Evolutionary conservation across 176 grass and related monocot genomes (phyloP).

Genomic region (Oryza meridionalis): DNA sequence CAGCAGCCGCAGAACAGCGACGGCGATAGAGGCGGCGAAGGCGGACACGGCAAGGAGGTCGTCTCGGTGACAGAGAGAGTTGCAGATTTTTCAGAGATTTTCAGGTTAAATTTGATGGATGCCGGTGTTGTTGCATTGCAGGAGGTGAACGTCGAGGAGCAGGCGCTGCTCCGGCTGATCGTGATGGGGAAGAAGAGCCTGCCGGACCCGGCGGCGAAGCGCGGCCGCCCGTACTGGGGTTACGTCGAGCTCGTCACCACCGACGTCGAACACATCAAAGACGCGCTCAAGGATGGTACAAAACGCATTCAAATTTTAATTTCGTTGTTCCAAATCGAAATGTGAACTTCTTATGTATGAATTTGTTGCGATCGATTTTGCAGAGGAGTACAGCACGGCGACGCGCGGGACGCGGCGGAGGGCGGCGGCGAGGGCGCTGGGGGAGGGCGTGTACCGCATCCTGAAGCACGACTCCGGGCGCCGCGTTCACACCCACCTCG

Average conservation of each 20-base stretch:
- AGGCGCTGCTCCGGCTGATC: conserved; percentile 57
- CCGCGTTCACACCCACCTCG: conserved; percentile 67
- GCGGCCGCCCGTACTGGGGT: conserved; percentile 70
- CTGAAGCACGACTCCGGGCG: conserved; percentile 52
- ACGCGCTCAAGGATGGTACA: conserved; percentile 59
- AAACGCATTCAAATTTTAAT: not conserved
- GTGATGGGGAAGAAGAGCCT: conserved; percentile 88
- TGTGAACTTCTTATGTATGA: no score
- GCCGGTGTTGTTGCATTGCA: not conserved
- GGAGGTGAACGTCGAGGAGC: conserved; percentile 78
- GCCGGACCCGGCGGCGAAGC: conserved; percentile 60
- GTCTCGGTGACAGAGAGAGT: not conserved
- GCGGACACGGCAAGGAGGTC: conserved; percentile 78
- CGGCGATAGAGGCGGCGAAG: conserved; percentile 13
- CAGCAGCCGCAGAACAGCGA: not conserved
- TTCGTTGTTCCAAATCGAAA: no score
- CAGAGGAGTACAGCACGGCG: conserved; percentile 71
- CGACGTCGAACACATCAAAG: conserved; percentile 54
- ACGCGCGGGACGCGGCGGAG: conserved; percentile 59
- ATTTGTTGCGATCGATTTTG: not conserved
- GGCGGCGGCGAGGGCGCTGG: conserved; percentile 58
- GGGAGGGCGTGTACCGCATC: conserved; percentile 89
- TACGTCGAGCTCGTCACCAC: conserved; percentile 90
- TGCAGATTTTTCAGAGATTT: no score
- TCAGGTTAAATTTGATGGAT: not conserved